Evolutionary conservation across 148 eudicot genomes (phyloP).

Genomic region (Dianthus caryophyllus): DNA sequence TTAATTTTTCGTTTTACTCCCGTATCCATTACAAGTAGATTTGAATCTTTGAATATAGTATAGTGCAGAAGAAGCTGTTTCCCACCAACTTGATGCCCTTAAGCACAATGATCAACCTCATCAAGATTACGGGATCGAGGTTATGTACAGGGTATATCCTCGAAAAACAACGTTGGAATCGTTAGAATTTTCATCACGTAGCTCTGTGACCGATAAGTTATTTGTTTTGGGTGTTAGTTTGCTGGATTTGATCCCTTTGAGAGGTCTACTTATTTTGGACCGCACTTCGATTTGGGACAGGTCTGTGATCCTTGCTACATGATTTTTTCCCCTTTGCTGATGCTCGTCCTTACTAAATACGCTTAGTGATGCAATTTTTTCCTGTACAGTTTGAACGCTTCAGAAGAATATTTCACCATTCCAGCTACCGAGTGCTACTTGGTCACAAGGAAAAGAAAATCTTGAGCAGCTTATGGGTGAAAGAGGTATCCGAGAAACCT

Average conservation of each 20-base stretch:
- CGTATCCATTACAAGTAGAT: conserved; percentile 7
- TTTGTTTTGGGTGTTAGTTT: conserved; percentile 44
- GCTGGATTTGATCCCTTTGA: conserved; percentile 99
- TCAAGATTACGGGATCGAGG: conserved; percentile 89
- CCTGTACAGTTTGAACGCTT: conserved; percentile 79
- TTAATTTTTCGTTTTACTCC: background rate
- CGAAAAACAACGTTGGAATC: background rate
- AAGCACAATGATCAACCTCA: conserved; percentile 91
- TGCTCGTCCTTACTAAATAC: background rate
- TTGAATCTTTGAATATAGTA: conserved; percentile 49
- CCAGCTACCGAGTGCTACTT: conserved; percentile 74
- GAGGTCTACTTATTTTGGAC: conserved; percentile 94
- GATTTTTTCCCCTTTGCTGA: background rate
- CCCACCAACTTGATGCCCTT: conserved; percentile 86
- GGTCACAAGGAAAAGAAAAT: conserved; percentile 83
- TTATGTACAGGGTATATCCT: conserved; percentile 80
- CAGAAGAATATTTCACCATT: conserved; percentile 86
- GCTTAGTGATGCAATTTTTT: conserved; percentile 2
- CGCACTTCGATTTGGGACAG: conserved; percentile 95
- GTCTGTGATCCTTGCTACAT: conserved; percentile 32
- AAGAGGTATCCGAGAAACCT: conserved; percentile 54
- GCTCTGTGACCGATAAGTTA: background rate
- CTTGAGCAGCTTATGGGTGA: conserved; percentile 68
- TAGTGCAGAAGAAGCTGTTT: conserved; percentile 94
- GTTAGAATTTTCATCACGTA: conserved; percentile 4